A percentile compares a stretch with the other conserved stretches of the same genome.
Evolutionary conservation across 805 yeast species (phyloP).

Genomic region (Candida golubevii): DNA sequence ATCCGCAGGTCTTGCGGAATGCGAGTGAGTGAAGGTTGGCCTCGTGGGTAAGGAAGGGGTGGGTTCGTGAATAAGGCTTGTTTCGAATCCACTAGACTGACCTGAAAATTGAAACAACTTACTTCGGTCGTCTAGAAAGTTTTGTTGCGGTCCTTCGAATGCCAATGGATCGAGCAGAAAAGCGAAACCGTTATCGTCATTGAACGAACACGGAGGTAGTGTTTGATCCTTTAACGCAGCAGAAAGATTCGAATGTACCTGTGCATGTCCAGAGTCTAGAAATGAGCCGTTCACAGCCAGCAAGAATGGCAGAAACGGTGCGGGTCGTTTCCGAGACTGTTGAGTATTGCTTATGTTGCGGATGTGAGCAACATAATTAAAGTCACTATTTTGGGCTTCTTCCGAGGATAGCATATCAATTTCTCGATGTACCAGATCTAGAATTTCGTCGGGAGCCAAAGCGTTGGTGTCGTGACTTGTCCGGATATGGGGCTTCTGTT

Average conservation of each 20-base stretch:
- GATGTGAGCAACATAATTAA: slow-evolving; percentile 63
- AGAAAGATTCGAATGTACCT: slow-evolving; percentile 15
- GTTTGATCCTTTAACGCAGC: slow-evolving; percentile 16
- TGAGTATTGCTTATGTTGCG: slow-evolving; percentile 47
- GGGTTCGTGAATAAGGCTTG: background rate
- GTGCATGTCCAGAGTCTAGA: slow-evolving; percentile 2
- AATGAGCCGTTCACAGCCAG: slow-evolving; percentile 2
- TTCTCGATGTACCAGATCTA: slow-evolving; percentile 6
- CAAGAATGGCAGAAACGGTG: slow-evolving; percentile 18
- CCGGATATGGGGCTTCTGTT: slow-evolving; percentile 2
- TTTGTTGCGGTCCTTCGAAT: slow-evolving; percentile 31
- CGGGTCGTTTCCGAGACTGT: slow-evolving; percentile 16
- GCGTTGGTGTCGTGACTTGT: slow-evolving; percentile 9
- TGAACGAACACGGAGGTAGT: background rate
- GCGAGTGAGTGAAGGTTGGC: slow-evolving; percentile 5
- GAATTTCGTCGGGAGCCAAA: slow-evolving; percentile 7
- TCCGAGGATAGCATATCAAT: slow-evolving; percentile 4
- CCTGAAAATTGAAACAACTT: slow-evolving; percentile 1
- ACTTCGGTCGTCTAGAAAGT: slow-evolving; percentile 24
- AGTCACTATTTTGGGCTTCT: slow-evolving; percentile 51
- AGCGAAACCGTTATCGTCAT: slow-evolving; percentile 13
- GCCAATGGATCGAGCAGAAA: slow-evolving; percentile 47
- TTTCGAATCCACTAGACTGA: background rate
- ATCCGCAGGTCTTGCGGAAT: slow-evolving; percentile 7
- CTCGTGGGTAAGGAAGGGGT: slow-evolving; percentile 5